Percentiles rank a stretch among this genome's conserved stretches.
phyloP scores from a whole-genome alignment of 2,329 filamentous ascomycete species.

The Microcyclosporella mali region DNA sequence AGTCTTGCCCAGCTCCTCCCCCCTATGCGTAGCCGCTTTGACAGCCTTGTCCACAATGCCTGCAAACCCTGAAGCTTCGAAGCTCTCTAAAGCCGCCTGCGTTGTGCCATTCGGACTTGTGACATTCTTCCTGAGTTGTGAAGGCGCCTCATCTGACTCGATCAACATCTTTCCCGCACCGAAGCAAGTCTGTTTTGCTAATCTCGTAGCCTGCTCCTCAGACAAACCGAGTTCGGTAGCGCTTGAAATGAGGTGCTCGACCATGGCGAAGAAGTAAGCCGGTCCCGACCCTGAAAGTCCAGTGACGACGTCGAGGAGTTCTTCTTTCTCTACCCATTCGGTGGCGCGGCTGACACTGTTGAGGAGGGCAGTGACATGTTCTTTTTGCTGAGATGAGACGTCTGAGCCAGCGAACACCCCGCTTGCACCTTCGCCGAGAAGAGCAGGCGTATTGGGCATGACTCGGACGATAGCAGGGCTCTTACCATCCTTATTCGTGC shows the following conservation, averaged over 20 bases:
- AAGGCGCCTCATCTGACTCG: conserved; percentile 19
- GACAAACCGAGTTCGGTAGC: conserved; percentile 21
- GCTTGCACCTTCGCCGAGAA: conserved; percentile 24
- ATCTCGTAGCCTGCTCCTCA: conserved; percentile 21
- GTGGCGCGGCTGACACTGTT: conserved; percentile 22
- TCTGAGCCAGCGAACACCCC: conserved; percentile 22
- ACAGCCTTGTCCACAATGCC: conserved; percentile 24
- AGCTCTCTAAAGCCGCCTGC: conserved; percentile 24
- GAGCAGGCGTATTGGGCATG: conserved; percentile 26
- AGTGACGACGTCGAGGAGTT: conserved; percentile 25
- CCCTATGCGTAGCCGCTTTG: conserved; percentile 21
- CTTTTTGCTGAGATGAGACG: conserved; percentile 18
- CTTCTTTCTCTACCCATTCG: conserved; percentile 25
- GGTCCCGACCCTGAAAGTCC: conserved; percentile 24
- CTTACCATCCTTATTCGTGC: conserved; percentile 16
- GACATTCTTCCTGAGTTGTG: conserved; percentile 25
- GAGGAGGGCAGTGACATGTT: conserved; percentile 19
- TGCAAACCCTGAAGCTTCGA: conserved; percentile 22
- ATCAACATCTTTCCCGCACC: conserved; percentile 26
- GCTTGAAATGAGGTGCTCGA: conserved; percentile 25
- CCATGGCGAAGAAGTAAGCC: conserved; percentile 25
- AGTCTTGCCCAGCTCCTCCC: conserved; percentile 21
- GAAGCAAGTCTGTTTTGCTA: conserved; percentile 25
- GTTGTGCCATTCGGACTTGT: conserved; percentile 28
- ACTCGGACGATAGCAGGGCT: conserved; percentile 21